These are phyloP conservation scores for Exophiala bonariae DNA, from an alignment of 2,329 filamentous ascomycete genomes.

Conservation along the genomic window DNA sequence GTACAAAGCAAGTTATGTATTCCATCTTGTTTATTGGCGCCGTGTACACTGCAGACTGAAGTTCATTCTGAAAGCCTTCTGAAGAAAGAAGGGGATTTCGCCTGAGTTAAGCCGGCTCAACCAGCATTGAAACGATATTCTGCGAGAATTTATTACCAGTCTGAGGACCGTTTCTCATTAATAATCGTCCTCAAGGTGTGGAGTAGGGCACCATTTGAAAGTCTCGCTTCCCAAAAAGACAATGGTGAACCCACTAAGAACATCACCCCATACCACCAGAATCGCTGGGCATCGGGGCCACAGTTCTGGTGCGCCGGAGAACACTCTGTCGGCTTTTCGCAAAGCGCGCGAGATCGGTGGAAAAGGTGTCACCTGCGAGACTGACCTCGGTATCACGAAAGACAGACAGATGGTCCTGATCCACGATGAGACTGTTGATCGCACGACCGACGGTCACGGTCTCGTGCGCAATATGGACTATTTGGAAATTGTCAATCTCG, in stretches of 20 bases:
- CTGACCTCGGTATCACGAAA: not conserved
- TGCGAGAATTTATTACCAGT: too few species aligned
- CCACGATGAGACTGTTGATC: conserved; percentile 1
- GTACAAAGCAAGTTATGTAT: too few species aligned
- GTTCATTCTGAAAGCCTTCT: too few species aligned
- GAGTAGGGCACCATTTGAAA: too few species aligned
- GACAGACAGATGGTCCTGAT: not conserved
- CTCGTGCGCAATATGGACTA: not conserved
- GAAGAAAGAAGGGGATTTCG: too few species aligned
- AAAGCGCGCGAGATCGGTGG: not conserved
- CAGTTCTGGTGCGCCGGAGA: not conserved
- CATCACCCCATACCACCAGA: not conserved
- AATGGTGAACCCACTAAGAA: not conserved
- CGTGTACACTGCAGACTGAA: too few species aligned
- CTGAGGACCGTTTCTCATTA: too few species aligned
- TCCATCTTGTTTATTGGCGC: too few species aligned
- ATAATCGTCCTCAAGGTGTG: too few species aligned
- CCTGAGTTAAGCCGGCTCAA: too few species aligned
- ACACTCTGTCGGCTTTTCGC: not conserved
- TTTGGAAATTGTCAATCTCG: not conserved
- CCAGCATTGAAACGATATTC: too few species aligned
- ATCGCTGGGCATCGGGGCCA: not conserved
- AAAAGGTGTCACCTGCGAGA: not conserved
- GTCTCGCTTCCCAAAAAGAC: too few species aligned
- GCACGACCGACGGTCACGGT: not conserved